Base-by-base conservation (phyloP, 768 basidiomycete genomes). In the Candolleomyces efflorescens region DNA sequence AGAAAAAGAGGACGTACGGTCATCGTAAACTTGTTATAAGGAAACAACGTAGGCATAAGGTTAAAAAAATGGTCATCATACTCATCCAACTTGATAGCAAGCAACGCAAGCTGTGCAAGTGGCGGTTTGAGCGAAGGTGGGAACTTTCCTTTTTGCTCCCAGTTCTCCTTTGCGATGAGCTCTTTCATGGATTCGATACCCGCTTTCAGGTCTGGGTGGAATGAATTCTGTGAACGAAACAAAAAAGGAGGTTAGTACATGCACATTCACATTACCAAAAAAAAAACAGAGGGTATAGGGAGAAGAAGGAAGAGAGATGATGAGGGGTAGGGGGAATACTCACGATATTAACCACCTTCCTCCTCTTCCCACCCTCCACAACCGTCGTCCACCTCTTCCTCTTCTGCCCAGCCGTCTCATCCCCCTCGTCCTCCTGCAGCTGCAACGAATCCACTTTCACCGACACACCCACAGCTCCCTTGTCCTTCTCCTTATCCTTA, bases 1-100 rank as follows among this genome's bases (percentile, higher is more conserved):
- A 32, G 18, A 38, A 20, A 12, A 1, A 54, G 5, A 26, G 26
- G 17, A 78, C 87, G 53, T 55, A 90, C 88, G 52, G 82, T 89
- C 87, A 98, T 94, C 0, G 92, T 96, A 69, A 91, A 99, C 62
- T 88, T 86, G 74, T 99, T 99, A 68, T 98, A 98, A 0, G 94
- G 93, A 65, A 98, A 94, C 39, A 96, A 69, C 22, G 73, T 78
- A 0, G 95, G 92, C 84, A 98, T 89, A 18, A 89, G 77, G 64
- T 84, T 87, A 74, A 96, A 98, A 70, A 96, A 96, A 64, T 90
- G 83, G 17, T 96, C 94, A 60, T 92, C 89, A 71, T 96, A 97
- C 67, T 95, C 86, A 69, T 87, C 90, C n/a, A 90, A 78, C 24
- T 80, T 75, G 64, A 96, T 84, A 0, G 96, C 95, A 51, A 85